Evolutionary conservation across 352 stramenopile species (phyloP), one percentile per base, ranked within the genome.

Genomic region (Globisporangium apiculatum): DNA sequence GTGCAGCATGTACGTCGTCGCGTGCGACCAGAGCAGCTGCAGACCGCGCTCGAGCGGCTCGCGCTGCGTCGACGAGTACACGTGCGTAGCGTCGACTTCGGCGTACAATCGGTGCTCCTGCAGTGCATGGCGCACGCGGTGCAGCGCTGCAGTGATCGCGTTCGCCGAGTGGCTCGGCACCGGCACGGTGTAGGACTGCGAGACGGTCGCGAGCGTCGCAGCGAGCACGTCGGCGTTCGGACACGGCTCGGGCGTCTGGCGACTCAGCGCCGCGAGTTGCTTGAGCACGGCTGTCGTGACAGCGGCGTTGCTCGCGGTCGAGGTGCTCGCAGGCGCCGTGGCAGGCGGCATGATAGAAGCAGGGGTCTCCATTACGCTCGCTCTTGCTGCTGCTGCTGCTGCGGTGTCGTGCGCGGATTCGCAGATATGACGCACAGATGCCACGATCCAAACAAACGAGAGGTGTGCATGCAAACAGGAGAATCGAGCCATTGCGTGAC

Each of bases 11-110:
- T 86, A 86, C 41, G 69, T 77, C 18, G 70, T 79, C 38, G 83
- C 78, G 47, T 87, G 79, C 0, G 69, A 59, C 82, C 82, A 92
- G 36, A 92, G 64, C 51, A 78, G 53, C 8, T 63, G 59, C 53
- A 88, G 49, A 2, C 67, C 76, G 37, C 38, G 54, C 9, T 71
- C 66, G 24, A 91, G 59, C 17, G 69, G 61, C 40, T 61, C 48
- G 14, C 66, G 48, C 49, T 87, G 67, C 38, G 61, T 60, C 0
- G 18, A 5, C 7, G 61, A 58, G 57, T 79, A 79, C 41, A 47
- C 51, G 0, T 53, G 40, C 0, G 54, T 17, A 0, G 52, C 53
- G n/a, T 41, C 62, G 7, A 66, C 46, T 6, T 54, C 53, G 24
- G 59, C 51, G 48, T 74, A 76, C 51, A 82, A 43, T n/a, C 70